A percentile compares a stretch with the other conserved stretches of the same genome.
Conservation (phyloP, 768 basidiomycete genomes). For the Rhodotorula sphaerocarpa region DNA sequence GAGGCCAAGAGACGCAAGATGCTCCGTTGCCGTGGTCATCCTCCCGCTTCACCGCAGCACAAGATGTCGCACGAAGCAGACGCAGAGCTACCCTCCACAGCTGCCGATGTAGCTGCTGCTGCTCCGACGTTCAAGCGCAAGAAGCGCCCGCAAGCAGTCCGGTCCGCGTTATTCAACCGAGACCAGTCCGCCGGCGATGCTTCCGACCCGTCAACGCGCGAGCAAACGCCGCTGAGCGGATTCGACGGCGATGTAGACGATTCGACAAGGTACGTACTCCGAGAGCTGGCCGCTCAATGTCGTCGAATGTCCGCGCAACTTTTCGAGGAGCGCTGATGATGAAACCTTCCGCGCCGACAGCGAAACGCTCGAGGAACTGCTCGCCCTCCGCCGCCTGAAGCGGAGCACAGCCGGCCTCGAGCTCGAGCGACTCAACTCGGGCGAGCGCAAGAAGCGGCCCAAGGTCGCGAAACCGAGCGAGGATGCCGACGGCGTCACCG, state of each 20-base stretch:
- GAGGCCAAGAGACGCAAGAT: too few species aligned
- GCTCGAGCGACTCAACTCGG: slow-evolving; percentile 69
- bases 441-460: slow-evolving; percentile 60
- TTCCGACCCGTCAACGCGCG: neutral
- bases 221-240: neutral
- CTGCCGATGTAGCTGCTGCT: neutral
- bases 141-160: slow-evolving; percentile 10
- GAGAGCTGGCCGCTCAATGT: neutral
- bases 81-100: too few species aligned
- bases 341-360: slow-evolving; percentile 18
- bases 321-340: neutral
- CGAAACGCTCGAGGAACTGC: slow-evolving; percentile 60
- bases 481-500: slow-evolving; percentile 47
- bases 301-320: neutral
- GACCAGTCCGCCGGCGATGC: neutral
- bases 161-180: neutral
- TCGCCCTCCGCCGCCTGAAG: slow-evolving; percentile 71
- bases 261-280: neutral
- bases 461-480: slow-evolving; percentile 52
- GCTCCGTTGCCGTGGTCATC: too few species aligned
- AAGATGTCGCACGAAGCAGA: too few species aligned
- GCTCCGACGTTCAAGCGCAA: slow-evolving; percentile 10
- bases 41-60: too few species aligned
- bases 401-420: slow-evolving; percentile 65
- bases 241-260: neutral